These are phyloP conservation scores for Oldenlandia corymbosa DNA, from an alignment of 257 asterid species.

Conservation along the genomic window DNA sequence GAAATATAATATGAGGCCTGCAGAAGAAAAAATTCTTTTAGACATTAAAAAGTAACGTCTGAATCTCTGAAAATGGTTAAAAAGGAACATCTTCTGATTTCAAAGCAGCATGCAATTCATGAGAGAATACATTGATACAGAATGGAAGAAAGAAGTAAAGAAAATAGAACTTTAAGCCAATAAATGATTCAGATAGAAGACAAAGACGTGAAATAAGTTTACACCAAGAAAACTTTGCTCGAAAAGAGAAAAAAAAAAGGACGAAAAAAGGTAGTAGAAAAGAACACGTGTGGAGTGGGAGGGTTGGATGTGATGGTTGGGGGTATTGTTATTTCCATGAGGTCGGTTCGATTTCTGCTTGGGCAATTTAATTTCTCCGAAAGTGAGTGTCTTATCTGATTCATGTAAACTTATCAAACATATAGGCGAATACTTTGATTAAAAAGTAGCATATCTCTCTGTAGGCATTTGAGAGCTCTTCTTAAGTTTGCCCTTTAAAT, in stretches of 20 bases:
- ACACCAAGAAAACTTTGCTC: not conserved
- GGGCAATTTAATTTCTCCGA: not conserved
- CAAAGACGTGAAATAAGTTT: not conserved
- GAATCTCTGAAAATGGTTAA: not conserved
- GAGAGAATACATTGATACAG: not conserved
- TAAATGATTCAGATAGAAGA: not conserved
- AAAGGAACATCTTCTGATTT: not conserved
- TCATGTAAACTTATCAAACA: not conserved
- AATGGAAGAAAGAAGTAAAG: not conserved
- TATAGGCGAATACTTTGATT: not conserved
- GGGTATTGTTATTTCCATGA: no score
- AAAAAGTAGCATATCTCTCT: not conserved
- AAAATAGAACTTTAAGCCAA: not conserved
- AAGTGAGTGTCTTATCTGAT: no score
- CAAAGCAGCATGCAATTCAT: not conserved
- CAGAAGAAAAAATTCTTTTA: constrained; percentile 14
- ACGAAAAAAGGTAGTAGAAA: not conserved
- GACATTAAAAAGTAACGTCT: not conserved
- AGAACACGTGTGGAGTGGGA: not conserved
- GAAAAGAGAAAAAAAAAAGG: not conserved
- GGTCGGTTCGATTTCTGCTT: no score
- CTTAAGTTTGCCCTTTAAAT: not conserved
- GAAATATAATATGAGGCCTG: constrained; percentile 84
- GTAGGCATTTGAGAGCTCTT: not conserved
- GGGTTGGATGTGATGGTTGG: no score